phyloP scores from a whole-genome alignment of 2,329 filamentous ascomycete genomes.

The Scolecobasidium constrictum region DNA sequence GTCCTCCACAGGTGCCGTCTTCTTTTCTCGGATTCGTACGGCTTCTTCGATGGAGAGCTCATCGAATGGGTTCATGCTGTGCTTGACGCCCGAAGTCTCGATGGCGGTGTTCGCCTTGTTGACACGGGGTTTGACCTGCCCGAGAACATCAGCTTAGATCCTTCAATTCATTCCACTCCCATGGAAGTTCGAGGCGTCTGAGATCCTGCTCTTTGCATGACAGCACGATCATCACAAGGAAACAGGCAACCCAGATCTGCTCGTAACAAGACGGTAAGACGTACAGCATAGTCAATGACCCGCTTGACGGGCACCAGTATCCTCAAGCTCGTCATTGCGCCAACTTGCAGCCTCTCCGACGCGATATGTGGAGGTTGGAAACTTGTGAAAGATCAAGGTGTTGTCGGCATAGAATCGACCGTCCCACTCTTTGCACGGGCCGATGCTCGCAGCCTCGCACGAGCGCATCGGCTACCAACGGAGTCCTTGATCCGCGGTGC shows the following conservation, averaged over 20 bases:
- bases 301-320: slow-evolving; percentile 47
- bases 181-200: slow-evolving; percentile 4
- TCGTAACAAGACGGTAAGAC: slow-evolving; percentile 13
- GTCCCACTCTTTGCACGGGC: no score
- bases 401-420: no score
- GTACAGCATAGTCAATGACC: slow-evolving; percentile 48
- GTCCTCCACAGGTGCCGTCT: slow-evolving; percentile 57
- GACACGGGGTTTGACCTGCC: slow-evolving; percentile 57
- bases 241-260: no score
- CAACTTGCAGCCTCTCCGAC: no score
- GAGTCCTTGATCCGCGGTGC: no score
- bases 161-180: slow-evolving; percentile 3
- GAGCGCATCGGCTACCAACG: no score
- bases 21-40: slow-evolving; percentile 83
- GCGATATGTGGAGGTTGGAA: no score
- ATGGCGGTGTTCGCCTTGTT: slow-evolving; percentile 71
- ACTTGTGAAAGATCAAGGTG: no score
- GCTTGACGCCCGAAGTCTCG: slow-evolving; percentile 87
- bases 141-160: slow-evolving; percentile 7
- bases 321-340: slow-evolving; percentile 34
- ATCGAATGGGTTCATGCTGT: slow-evolving; percentile 98
- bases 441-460: no score
- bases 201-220: no score
- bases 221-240: no score
- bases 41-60: slow-evolving; percentile 96